Percentiles rank a stretch among this genome's conserved stretches.
Evolutionary conservation across 2,329 filamentous ascomycete species (phyloP).

Genomic region (Huntiella omanensis): DNA sequence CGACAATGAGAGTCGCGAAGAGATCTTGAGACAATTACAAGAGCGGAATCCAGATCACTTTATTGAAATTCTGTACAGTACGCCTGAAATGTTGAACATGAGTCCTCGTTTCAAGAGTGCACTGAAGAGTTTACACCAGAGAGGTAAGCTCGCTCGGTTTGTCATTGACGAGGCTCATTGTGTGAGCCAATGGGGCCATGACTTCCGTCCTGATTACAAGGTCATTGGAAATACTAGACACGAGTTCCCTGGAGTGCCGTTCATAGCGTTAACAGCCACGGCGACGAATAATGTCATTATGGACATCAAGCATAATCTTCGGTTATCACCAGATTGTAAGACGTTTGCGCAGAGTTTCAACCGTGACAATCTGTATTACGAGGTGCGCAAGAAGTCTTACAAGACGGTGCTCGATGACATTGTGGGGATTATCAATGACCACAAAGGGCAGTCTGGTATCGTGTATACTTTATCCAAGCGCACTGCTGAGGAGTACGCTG

Average conservation of each 20-base stretch:
- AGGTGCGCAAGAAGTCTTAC: slow-evolving; percentile 55
- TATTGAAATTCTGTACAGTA: slow-evolving; percentile 82
- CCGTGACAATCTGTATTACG: slow-evolving; percentile 81
- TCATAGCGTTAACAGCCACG: slow-evolving; percentile 91
- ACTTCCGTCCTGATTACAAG: slow-evolving; percentile 94
- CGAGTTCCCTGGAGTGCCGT: slow-evolving; percentile 59
- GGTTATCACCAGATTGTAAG: slow-evolving; percentile 51
- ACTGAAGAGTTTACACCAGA: slow-evolving; percentile 48
- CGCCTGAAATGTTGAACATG: slow-evolving; percentile 88
- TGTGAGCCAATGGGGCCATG: slow-evolving; percentile 97
- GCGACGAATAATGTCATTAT: slow-evolving; percentile 83
- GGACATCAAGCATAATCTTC: slow-evolving; percentile 82
- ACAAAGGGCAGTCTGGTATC: slow-evolving; percentile 58
- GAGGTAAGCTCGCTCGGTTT: slow-evolving; percentile 61
- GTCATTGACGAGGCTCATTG: slow-evolving; percentile 99
- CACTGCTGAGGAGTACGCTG: slow-evolving; percentile 62
- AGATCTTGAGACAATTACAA: slow-evolving; percentile 46
- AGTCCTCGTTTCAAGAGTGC: slow-evolving; percentile 48
- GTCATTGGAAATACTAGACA: slow-evolving; percentile 54
- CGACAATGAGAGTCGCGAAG: slow-evolving; percentile 37
- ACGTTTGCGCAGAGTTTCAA: slow-evolving; percentile 90
- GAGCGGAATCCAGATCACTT: slow-evolving; percentile 50
- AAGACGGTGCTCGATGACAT: slow-evolving; percentile 30
- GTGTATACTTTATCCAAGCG: slow-evolving; percentile 82
- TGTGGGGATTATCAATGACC: slow-evolving; percentile 47